Base-by-base conservation (phyloP, 2,329 filamentous ascomycete species). In the Fusarium gaditjirri region DNA sequence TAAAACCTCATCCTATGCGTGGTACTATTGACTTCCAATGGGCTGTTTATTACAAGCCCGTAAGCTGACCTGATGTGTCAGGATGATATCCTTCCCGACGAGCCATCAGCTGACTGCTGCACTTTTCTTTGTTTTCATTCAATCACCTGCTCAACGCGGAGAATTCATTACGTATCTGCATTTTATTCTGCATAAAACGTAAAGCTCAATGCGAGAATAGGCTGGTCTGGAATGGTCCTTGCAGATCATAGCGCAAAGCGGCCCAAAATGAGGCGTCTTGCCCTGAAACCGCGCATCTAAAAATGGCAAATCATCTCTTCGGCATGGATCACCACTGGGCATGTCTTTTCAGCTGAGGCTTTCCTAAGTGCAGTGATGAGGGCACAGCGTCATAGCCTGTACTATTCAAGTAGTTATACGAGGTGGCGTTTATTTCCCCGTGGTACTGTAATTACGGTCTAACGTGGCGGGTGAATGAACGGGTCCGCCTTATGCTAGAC, bases 381-480 rank as follows among this genome's bases (percentile, higher is more conserved):
- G 17, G 6, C 14, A 9, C 33, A 60, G 47, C 65, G 65, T 57
- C 65, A 70, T 70, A 19, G 35, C 46, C 52, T 65, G 41, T 55
- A 29, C 44, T 55, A 41, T 61, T 25, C 9, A 44, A 52, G 43
- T 52, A 7, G 41, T 53, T 56, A 72, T 73, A 72, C 70, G 70
- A 72, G 65, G 70, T 72, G 70, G 70, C 70, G 70, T 38, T 56
- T 35, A 3, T 33, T 44, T 5, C 19, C 19, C 42, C 11, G 25
- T 43, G 23, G 57, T 29, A 27, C 49, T 60, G 47, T 27, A 39
- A n/a, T 65, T 17, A 27, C 53, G 31, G 44, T 39, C 52, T 29
- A 42, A 14, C 13, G 9, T 38, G 8, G 35, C 31, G 38, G 55
- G 17, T 55, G 27, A 61, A n/a, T 43, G 10, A n/a, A 71, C 38